Base-by-base conservation (phyloP, 2,329 filamentous ascomycete genomes). In the Aspergillus felis region DNA sequence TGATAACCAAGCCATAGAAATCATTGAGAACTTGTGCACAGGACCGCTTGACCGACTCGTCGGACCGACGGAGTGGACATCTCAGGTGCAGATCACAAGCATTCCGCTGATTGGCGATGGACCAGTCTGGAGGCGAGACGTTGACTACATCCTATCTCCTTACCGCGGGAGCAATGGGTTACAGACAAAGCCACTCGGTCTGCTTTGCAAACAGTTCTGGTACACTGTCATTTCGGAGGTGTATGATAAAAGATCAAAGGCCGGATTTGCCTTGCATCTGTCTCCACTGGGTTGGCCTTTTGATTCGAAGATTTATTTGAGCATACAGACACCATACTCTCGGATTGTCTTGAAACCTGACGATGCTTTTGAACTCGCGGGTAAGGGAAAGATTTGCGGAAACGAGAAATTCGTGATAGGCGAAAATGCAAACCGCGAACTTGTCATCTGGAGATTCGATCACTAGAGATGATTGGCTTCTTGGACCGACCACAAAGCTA, bases 401-500 rank as follows among this genome's bases (percentile, higher is more conserved):
- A 82, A 85, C 59, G 85, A 87, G 68, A 71, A 82, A 55, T 87
- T 84, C 79, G 54, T 87, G n/a, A 69, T 87, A 10, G 85, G 85
- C 0, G 82, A 87, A 71, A 84, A 84, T 65, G 60, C 62, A 1
- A 66, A 74, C 8, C 77, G 81, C 32, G 76, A 79, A 58, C 68
- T 87, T 49, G 82, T 83, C 0, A 71, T 87, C 55, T 72, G 82
- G 57, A 69, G 78, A 55, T 87, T 87, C 60, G 71, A 74, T 62
- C 66, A 64, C 59, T 72, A 57, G 20, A 5, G 1, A 17, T 4
- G n/a, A 46, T 46, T 20, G 22, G 20, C 20, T 17, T 42, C 6
- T 22, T 22, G 41, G 41, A 10, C 3, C 41, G 8, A 42, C 20
- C 20, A 22, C 41, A 3, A 42, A 22, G 20, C 4, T 4, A 12